A percentile compares a stretch with the other conserved stretches of the same genome.
Evolutionary conservation across 2,329 filamentous ascomycete genomes (phyloP).

Genomic region (Epichloe aotearoae): DNA sequence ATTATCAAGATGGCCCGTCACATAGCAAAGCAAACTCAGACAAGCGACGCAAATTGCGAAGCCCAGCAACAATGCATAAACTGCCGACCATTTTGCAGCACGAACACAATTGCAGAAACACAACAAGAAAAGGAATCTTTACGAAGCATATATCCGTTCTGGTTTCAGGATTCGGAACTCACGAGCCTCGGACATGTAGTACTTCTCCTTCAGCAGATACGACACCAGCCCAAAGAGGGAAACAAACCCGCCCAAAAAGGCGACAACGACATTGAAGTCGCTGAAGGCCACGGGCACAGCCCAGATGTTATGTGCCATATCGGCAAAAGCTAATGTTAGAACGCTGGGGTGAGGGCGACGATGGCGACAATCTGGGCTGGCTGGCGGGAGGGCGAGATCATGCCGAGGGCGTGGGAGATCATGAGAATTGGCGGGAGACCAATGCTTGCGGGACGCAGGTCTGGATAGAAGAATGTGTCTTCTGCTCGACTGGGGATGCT

Average conservation of each 20-base stretch:
- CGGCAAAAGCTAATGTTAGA: slow-evolving; percentile 11
- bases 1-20: too few species aligned
- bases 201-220: slow-evolving; percentile 77
- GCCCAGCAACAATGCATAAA: too few species aligned
- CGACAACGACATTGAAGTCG: slow-evolving; percentile 77
- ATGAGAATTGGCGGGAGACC: neutral
- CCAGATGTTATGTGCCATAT: slow-evolving; percentile 17
- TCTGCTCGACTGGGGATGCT: too few species aligned
- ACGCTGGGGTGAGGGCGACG: slow-evolving; percentile 2
- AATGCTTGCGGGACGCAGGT: neutral
- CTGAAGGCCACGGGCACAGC: slow-evolving; percentile 39
- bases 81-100: too few species aligned
- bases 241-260: slow-evolving; percentile 73
- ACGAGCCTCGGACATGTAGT: slow-evolving; percentile 85
- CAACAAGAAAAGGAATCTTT: too few species aligned
- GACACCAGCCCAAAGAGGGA: slow-evolving; percentile 84
- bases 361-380: slow-evolving; percentile 1
- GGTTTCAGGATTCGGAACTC: slow-evolving; percentile 24
- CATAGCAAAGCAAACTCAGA: too few species aligned
- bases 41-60: too few species aligned
- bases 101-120: too few species aligned
- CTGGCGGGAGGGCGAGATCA: slow-evolving; percentile 4
- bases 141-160: neutral
- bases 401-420: neutral
- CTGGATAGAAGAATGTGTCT: neutral